phyloP scores from a whole-genome alignment of 768 basidiomycete species.

The Serendipita vermifera region DNA sequence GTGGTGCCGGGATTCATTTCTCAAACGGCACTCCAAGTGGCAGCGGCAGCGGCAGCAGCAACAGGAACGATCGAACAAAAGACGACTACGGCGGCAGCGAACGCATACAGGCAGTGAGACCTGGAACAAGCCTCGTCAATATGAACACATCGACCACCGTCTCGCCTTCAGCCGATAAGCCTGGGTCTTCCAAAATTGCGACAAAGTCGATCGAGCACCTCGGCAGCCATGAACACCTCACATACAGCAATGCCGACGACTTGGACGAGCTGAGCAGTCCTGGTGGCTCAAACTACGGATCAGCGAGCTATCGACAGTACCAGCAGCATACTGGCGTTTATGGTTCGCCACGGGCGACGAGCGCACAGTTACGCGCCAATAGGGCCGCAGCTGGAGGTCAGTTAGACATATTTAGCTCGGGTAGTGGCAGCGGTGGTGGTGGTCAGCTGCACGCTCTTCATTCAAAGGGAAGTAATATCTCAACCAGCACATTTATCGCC shows the following conservation, averaged over 20 bases:
- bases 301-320: neutral
- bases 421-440: neutral
- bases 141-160: neutral
- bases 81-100: neutral
- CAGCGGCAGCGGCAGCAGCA: no score
- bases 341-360: neutral
- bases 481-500: constrained; percentile 2
- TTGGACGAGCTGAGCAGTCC: constrained; percentile 3
- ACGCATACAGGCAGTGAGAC: neutral
- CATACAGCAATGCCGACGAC: constrained; percentile 3
- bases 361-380: neutral
- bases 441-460: neutral
- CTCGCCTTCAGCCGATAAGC: neutral
- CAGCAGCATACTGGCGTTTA: neutral
- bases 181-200: no score
- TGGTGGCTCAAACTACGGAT: neutral
- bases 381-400: neutral
- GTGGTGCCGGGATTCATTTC: no score
- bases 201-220: no score
- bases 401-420: neutral
- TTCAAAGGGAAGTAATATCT: constrained; percentile 2
- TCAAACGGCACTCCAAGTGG: no score
- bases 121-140: constrained; percentile 2
- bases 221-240: neutral
- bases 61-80: neutral